Percentiles rank a stretch among this genome's conserved stretches.
Evolutionary conservation across 2,329 filamentous ascomycete species (phyloP).

Genomic region (Botryotinia convoluta): DNA sequence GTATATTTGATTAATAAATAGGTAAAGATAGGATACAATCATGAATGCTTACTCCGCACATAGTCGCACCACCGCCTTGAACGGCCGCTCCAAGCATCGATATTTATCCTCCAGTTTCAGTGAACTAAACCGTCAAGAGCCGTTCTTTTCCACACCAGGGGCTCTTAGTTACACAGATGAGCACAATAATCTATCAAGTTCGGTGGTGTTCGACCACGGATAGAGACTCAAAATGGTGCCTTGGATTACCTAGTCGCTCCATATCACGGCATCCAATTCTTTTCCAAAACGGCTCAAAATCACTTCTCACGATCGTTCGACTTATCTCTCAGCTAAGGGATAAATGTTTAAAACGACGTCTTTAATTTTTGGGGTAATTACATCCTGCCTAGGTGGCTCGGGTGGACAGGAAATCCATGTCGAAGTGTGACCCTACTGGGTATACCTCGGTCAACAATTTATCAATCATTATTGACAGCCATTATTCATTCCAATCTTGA

Average conservation of each 20-base stretch:
- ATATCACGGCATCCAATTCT: background rate
- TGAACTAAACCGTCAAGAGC: background rate
- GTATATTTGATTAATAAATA: background rate
- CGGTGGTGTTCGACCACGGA: background rate
- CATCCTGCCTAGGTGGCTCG: background rate
- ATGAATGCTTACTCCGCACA: background rate
- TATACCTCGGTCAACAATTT: background rate
- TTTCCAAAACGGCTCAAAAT: too few species aligned
- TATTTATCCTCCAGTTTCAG: background rate
- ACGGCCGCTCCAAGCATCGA: background rate
- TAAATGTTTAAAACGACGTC: background rate
- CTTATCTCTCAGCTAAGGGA: background rate
- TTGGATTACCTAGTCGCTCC: background rate
- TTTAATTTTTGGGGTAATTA: too few species aligned
- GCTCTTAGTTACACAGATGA: background rate
- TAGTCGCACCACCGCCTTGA: background rate
- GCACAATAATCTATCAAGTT: background rate
- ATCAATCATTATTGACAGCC: background rate
- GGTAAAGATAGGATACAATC: background rate
- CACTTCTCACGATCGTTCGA: background rate
- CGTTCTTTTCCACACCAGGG: background rate
- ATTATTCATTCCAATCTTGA: background rate
- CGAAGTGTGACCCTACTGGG: background rate
- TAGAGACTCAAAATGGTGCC: background rate
- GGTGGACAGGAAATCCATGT: background rate